phyloP scores from a whole-genome alignment of 805 yeast genomes.

The Candida coleopterorum region DNA sequence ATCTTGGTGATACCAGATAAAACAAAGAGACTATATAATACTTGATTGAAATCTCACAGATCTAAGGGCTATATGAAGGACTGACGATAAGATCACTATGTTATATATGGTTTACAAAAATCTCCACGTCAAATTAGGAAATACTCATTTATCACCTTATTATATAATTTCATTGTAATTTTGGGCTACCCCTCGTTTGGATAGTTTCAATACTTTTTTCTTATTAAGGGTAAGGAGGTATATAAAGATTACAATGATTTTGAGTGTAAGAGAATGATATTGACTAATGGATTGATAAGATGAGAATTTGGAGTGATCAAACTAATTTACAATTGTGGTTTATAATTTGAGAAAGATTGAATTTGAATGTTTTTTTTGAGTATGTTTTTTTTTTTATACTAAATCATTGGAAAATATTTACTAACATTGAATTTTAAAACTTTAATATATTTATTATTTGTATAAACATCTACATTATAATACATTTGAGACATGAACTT shows the following conservation, averaged over 20 bases:
- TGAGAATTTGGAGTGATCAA: background rate
- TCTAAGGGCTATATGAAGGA: background rate
- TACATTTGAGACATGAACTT: constrained; percentile 8
- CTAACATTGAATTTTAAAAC: background rate
- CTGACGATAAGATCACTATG: background rate
- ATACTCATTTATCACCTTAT: too few relatives aligned
- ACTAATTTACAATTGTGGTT: background rate
- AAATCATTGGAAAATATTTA: too few relatives aligned
- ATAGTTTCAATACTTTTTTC: background rate
- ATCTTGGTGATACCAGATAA: constrained; percentile 1
- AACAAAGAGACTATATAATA: background rate
- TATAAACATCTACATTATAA: constrained; percentile 4
- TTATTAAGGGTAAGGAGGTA: background rate
- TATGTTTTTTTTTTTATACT: too few relatives aligned
- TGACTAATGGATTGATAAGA: background rate
- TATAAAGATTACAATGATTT: background rate
- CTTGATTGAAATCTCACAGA: background rate
- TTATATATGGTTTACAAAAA: background rate
- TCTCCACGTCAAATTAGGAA: background rate
- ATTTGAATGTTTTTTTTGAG: background rate
- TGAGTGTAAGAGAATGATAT: background rate
- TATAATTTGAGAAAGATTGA: background rate
- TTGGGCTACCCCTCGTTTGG: background rate
- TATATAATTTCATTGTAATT: background rate
- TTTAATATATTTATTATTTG: too few relatives aligned